Evolutionary conservation across 768 basidiomycete species (phyloP).

Genomic region (Boletus patriciae): DNA sequence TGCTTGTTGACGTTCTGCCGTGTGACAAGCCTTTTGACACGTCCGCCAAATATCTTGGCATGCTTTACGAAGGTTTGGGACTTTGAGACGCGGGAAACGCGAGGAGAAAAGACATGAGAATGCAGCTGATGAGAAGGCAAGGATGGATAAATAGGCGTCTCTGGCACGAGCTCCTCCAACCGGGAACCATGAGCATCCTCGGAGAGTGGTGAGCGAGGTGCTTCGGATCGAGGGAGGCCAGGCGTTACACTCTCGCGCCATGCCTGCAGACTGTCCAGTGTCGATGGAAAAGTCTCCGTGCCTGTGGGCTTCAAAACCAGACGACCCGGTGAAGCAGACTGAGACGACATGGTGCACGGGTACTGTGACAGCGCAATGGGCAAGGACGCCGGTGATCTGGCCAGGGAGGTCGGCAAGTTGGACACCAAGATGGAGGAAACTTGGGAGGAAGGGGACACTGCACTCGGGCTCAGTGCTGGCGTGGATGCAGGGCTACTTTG

Average conservation of each 20-base stretch:
- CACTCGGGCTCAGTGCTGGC: conserved; percentile 25
- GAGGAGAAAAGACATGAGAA: conserved; percentile 2
- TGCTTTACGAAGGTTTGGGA: conserved; percentile 25
- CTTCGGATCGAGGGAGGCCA: conserved; percentile 21
- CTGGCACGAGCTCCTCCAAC: conserved; percentile 9
- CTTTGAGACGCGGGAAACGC: conserved; percentile 5
- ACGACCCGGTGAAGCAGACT: conserved; percentile 13
- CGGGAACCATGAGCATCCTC: conserved; percentile 12
- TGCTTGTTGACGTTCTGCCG: conserved; percentile 12
- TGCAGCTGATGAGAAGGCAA: conserved; percentile 8
- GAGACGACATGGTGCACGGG: conserved; percentile 14
- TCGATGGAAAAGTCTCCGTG: conserved; percentile 34
- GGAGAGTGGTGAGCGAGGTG: conserved; percentile 9
- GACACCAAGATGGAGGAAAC: conserved; percentile 15
- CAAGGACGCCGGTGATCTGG: conserved; percentile 17
- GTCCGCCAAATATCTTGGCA: conserved; percentile 29
- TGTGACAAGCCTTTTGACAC: conserved; percentile 29
- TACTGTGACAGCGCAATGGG: conserved; percentile 13
- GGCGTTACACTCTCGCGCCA: conserved; percentile 29
- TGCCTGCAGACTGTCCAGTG: conserved; percentile 28
- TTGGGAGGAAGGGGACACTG: conserved; percentile 20
- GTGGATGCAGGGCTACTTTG: conserved; percentile 27
- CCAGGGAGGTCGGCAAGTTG: conserved; percentile 13
- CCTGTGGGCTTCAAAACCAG: conserved; percentile 28
- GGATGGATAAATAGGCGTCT: conserved; percentile 4